Conservation (phyloP, 2,329 filamentous ascomycete genomes). For the Talaromyces sp. region DNA sequence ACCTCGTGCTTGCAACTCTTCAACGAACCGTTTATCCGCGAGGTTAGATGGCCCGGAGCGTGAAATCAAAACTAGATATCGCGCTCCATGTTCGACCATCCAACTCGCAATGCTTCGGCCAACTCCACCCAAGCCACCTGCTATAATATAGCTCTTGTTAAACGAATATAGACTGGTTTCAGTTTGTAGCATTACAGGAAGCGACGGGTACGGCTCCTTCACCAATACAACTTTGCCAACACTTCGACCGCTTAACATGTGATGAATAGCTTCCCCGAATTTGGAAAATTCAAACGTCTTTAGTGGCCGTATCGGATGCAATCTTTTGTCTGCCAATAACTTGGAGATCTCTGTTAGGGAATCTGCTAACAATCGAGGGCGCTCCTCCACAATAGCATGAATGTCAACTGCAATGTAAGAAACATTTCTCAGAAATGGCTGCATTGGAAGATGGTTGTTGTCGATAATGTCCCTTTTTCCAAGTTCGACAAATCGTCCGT, state of each 20-base stretch:
- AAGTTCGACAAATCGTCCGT: background rate
- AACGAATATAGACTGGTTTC: background rate
- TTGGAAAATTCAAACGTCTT: background rate
- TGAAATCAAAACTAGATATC: conserved; percentile 24
- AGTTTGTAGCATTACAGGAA: background rate
- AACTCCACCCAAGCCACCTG: conserved; percentile 12
- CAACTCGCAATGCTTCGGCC: conserved; percentile 24
- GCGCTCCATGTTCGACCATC: conserved; percentile 25
- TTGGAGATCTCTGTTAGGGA: background rate
- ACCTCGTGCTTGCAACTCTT: background rate
- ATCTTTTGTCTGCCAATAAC: background rate
- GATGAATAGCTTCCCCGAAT: background rate
- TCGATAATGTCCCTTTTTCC: background rate
- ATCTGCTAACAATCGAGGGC: background rate
- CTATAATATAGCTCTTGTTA: background rate
- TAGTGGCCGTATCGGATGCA: background rate
- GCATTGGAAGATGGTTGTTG: background rate
- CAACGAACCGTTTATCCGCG: background rate
- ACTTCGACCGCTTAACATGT: background rate
- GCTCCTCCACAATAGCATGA: background rate
- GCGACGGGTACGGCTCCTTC: background rate
- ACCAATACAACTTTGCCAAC: background rate
- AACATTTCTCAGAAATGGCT: background rate
- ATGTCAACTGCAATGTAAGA: background rate
- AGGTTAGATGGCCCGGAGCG: background rate